Conservation (phyloP, 805 yeast genomes). For the Tetrapisispora phaffii region DNA sequence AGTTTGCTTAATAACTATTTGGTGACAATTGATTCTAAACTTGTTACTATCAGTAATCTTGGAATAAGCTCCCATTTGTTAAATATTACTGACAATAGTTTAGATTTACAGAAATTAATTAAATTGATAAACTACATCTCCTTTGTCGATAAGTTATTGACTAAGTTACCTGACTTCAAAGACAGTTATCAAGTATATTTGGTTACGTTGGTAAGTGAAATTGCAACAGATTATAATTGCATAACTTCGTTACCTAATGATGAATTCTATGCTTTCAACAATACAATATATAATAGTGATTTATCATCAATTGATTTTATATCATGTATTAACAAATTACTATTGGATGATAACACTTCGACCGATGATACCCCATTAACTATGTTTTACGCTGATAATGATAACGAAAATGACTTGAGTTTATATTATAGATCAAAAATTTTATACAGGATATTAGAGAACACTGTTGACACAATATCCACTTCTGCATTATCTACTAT, state of each 20-base stretch:
- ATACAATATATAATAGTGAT: conserved; percentile 14
- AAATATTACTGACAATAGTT: conserved; percentile 3
- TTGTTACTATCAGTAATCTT: conserved; percentile 41
- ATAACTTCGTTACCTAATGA: conserved; percentile 19
- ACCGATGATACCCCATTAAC: too few species aligned
- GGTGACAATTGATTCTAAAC: conserved; percentile 26
- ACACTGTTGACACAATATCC: conserved; percentile 25
- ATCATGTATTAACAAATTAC: background rate
- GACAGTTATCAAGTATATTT: conserved; percentile 14
- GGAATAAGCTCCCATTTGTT: conserved; percentile 32
- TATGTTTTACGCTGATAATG: background rate
- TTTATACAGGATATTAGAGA: conserved; percentile 25
- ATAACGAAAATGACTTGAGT: conserved; percentile 1
- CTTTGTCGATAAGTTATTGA: conserved; percentile 19
- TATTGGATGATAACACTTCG: background rate
- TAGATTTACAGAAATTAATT: conserved; percentile 9
- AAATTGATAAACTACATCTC: conserved; percentile 18
- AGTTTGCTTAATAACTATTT: conserved; percentile 24
- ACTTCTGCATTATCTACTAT: conserved; percentile 17
- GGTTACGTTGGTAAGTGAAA: conserved; percentile 30
- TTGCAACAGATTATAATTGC: conserved; percentile 33
- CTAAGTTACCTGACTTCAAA: conserved; percentile 7
- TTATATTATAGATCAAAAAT: conserved; percentile 31
- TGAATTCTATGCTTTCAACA: conserved; percentile 9
- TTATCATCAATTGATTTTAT: background rate